Evolutionary conservation across 179 eudicot genomes (phyloP), one percentile per base, ranked within the genome.

Genomic region (Corrigiola litoralis): DNA sequence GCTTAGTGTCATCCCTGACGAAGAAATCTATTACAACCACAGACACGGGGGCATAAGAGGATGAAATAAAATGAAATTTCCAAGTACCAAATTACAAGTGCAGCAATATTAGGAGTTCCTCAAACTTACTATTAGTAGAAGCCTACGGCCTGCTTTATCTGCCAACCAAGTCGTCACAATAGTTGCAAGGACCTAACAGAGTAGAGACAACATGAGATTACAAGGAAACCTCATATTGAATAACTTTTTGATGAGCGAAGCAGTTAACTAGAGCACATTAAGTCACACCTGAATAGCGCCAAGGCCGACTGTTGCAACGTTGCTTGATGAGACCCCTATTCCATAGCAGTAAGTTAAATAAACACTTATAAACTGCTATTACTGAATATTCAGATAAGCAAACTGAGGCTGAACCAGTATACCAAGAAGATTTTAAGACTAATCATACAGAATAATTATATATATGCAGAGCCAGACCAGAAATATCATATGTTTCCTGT

Each of bases 101-200:
- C 20, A 13, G 42, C 18, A 51, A 56, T 34, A 24, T 64, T 14
- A 29, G 29, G 7, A 42, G 13, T 44, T 11, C n/a, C 34, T 61
- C 25, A 50, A 46, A 82, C 95, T 81, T 79, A 92, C 98, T 4
- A 84, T 77, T 36, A 92, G 84, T 50, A 94, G 85, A 72, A 94
- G 44, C 69, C 96, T 77, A n/a, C 99, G 88, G 56, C 99, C 99
- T 53, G 99, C 82, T 84, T 68, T 94, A 72, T 94, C 99, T 48
- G 81, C 87, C 83, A 94, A 61, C 94, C 91, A 94, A 63, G 89
- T 83, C 32, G 97, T 66, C 29, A 90, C 75, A 49, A 72, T 75
- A 46, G 99, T 94, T 41, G 98, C 98, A 68, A 84, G 7, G 24
- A 92, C 98, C 98, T 92, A 73, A 66, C 40, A 58, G 44, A 25